A percentile compares a stretch with the other conserved stretches of the same genome.
phyloP scores from a whole-genome alignment of 2,329 filamentous ascomycete species.

The Aspergillus vadensis region DNA sequence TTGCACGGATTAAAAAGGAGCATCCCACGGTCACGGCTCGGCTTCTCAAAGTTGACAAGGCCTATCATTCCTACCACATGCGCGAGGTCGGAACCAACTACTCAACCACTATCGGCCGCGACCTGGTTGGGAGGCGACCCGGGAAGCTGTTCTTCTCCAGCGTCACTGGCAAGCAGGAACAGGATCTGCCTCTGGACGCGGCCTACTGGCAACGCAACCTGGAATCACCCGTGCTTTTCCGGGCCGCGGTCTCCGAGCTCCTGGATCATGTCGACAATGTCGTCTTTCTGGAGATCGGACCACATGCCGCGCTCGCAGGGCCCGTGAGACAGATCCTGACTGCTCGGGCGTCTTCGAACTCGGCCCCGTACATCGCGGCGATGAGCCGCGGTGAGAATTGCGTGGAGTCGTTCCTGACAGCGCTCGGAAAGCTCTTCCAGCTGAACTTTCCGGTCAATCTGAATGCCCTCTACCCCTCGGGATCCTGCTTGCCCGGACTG shows the following conservation, averaged over 20 bases:
- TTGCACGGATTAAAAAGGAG: conserved; percentile 12
- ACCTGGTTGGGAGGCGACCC: neutral
- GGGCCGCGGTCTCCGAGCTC: conserved; percentile 11
- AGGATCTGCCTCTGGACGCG: conserved; percentile 2
- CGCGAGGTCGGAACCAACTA: conserved; percentile 15
- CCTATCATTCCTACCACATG: conserved; percentile 28
- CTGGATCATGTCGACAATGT: conserved; percentile 15
- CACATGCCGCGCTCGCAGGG: conserved; percentile 39
- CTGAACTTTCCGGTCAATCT: neutral
- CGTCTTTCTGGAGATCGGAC: conserved; percentile 37
- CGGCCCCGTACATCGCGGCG: neutral
- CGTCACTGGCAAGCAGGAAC: conserved; percentile 9
- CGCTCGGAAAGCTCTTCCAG: neutral
- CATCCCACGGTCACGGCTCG: conserved; percentile 12
- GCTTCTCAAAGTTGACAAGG: conserved; percentile 22
- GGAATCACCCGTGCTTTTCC: conserved; percentile 24
- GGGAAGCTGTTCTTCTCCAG: conserved; percentile 19
- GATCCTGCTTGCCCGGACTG: neutral
- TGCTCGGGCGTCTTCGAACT: neutral
- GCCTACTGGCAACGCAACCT: conserved; percentile 27
- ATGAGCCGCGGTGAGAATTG: neutral
- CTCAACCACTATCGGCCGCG: neutral
- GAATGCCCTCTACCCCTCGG: neutral
- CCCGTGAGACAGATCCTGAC: conserved; percentile 25
- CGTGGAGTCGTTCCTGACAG: neutral